phyloP scores from a whole-genome alignment of 2,329 filamentous ascomycete genomes.

The Taxawa tesnikishii region DNA sequence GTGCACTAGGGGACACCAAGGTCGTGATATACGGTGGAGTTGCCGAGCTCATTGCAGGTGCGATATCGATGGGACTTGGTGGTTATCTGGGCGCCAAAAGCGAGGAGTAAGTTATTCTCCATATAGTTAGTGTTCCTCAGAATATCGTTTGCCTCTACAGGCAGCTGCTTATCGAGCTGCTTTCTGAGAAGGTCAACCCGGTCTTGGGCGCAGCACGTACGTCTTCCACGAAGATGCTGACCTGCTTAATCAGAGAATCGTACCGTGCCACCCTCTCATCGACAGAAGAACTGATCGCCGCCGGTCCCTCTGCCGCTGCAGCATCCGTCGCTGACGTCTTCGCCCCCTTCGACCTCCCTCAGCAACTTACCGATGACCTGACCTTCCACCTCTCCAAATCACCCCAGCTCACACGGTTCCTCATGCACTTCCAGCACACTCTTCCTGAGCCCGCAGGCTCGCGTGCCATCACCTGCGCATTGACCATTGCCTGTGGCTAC shows the following conservation, averaged over 20 bases:
- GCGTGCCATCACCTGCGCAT: constrained; percentile 39
- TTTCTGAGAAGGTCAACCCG: too few species aligned
- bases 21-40: constrained; percentile 27
- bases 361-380: constrained; percentile 10
- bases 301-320: constrained; percentile 4
- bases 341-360: constrained; percentile 4
- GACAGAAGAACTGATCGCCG: constrained; percentile 1
- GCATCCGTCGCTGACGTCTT: constrained; percentile 1
- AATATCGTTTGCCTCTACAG: too few species aligned
- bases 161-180: constrained; percentile 6
- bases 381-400: constrained; percentile 10
- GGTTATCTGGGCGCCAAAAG: constrained; percentile 34
- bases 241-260: constrained; percentile 9
- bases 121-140: too few species aligned
- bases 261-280: constrained; percentile 10
- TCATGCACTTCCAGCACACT: constrained; percentile 36
- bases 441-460: constrained; percentile 28
- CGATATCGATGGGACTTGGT: constrained; percentile 29
- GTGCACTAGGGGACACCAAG: constrained; percentile 23
- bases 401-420: constrained; percentile 22
- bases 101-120: constrained; percentile 25
- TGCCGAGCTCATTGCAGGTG: constrained; percentile 27
- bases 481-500: constrained; percentile 57
- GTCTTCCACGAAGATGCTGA: background rate
- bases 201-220: background rate